Evolutionary conservation across 208 protist genomes (phyloP), one percentile per base, ranked within the genome.

Genomic region (Trypanosoma avium): DNA sequence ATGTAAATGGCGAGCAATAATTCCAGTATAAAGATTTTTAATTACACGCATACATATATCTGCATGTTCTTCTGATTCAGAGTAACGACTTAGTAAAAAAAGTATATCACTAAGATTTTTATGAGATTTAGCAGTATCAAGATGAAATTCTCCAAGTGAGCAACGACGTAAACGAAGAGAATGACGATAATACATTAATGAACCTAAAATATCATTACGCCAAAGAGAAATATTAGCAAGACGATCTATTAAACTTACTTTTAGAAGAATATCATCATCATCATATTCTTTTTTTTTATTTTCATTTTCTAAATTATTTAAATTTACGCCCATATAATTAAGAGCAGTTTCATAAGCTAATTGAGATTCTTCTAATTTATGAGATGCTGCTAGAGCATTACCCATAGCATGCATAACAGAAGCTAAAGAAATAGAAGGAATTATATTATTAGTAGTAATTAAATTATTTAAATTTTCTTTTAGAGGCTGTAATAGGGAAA

Each of bases 101-200:
- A 42, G 53, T 42, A 35, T 27, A 8, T 19, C 65, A 45, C 19
- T 60, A 35, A 45, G 43, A 53, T 38, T 58, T n/a, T 1, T 22
- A 43, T 58, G 53, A 5, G 53, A 40, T 30, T 5, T n/a, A 1
- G 53, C 53, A 9, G 22, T 29, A 43, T 58, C 53, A 1, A 58
- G 8, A 15, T 58, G 53, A 15, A 22, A 54, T 27, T 54, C 48
- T 3, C 48, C 48, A 27, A 54, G 1, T 8, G 7, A n/a, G 24
- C 48, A 26, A 15, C 48, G 48, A 4, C 48, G 48, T 19, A 54
- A 35, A 0, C 48, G 48, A 21, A 54, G 27, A 9, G 48, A 8
- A 29, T 54, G 48, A 29, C 48, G 48, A 15, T 35, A 54, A 54
- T 54, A 54, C 26, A 12, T 8, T 26, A 54, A 1, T 4, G 48